These are phyloP conservation scores for Vigna reflexopilosa DNA, from an alignment of 306 rosid species.

Conservation along the genomic window DNA sequence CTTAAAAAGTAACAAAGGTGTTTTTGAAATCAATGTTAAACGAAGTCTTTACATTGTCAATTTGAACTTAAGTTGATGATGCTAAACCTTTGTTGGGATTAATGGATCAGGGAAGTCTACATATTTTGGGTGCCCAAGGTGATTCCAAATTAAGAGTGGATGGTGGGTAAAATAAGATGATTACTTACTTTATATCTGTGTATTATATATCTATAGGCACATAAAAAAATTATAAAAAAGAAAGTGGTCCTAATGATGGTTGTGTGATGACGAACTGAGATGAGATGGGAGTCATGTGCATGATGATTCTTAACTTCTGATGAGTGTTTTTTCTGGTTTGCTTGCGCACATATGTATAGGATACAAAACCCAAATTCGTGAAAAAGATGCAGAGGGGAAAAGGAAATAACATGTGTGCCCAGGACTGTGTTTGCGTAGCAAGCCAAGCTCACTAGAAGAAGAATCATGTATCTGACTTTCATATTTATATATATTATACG, in stretches of 20 bases:
- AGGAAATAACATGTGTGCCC: conserved; percentile 10
- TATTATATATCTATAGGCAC: background rate
- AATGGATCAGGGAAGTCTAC: conserved; percentile 23
- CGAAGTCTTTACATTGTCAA: too few relatives aligned
- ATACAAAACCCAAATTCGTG: conserved; percentile 28
- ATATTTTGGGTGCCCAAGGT: conserved; percentile 43
- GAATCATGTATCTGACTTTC: conserved; percentile 17
- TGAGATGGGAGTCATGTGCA: conserved; percentile 20
- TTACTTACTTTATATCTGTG: conserved; percentile 30
- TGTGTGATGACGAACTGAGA: conserved; percentile 9
- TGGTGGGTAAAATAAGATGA: conserved; percentile 42
- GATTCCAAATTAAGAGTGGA: conserved; percentile 46
- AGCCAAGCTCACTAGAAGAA: background rate
- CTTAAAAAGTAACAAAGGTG: too few relatives aligned
- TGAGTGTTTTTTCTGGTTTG: background rate
- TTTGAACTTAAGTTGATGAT: too few relatives aligned
- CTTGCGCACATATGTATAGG: background rate
- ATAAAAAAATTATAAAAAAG: background rate
- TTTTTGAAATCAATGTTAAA: too few relatives aligned
- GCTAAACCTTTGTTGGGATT: background rate
- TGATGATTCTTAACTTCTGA: conserved; percentile 2
- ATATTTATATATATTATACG: too few relatives aligned
- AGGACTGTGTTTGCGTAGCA: conserved; percentile 27
- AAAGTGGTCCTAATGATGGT: conserved; percentile 51
- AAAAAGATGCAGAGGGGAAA: conserved; percentile 28